Conservation (phyloP, 805 yeast genomes). For the Myxozyma melibiosi region DNA sequence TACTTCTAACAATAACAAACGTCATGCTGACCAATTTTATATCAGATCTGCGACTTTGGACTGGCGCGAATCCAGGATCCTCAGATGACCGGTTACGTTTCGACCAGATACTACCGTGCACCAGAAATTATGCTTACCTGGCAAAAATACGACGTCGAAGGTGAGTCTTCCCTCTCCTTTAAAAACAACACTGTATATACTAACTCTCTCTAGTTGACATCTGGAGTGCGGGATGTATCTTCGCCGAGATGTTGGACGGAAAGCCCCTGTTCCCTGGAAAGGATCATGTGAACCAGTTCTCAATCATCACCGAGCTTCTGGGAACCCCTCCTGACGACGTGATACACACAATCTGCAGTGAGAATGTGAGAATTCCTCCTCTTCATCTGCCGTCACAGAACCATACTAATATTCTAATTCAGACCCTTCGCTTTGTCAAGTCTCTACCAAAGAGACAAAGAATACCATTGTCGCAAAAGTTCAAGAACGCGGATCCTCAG, state of each 20-base stretch:
- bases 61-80: slow-evolving; percentile 97
- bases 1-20: not conserved
- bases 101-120: slow-evolving; percentile 93
- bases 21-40: not conserved
- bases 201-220: slow-evolving; percentile 64
- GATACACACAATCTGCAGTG: slow-evolving; percentile 92
- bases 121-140: slow-evolving; percentile 98
- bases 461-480: slow-evolving; percentile 80
- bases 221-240: slow-evolving; percentile 97
- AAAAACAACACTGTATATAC: not conserved
- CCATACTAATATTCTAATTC: not conserved
- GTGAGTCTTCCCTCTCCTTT: not conserved
- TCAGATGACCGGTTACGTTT: slow-evolving; percentile 98
- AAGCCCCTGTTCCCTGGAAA: slow-evolving; percentile 97
- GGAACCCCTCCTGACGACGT: slow-evolving; percentile 98
- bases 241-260: slow-evolving; percentile 97
- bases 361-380: slow-evolving; percentile 50
- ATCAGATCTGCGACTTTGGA: slow-evolving; percentile 82
- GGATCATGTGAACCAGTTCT: slow-evolving; percentile 97
- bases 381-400: not conserved
- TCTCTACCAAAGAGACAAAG: slow-evolving; percentile 92
- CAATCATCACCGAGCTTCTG: slow-evolving; percentile 90
- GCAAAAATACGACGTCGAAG: slow-evolving; percentile 94
- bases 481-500: slow-evolving; percentile 66
- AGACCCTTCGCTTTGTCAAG: slow-evolving; percentile 85